Conservation (phyloP, 2,329 filamentous ascomycete genomes). For the Aspergillus costaricaensis region DNA sequence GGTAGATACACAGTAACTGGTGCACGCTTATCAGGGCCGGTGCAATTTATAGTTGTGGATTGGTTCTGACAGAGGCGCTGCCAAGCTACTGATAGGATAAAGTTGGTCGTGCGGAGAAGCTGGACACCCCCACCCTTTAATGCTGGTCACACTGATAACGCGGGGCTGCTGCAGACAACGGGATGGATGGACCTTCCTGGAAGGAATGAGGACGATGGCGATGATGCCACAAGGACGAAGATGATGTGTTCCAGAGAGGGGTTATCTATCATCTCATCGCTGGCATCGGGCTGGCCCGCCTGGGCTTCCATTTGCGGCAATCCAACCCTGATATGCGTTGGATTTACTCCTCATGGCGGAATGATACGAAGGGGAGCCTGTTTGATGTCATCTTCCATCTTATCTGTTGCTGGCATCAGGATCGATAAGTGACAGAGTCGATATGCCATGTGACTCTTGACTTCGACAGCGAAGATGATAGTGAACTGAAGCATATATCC, state of each 20-base stretch:
- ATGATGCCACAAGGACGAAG: not conserved
- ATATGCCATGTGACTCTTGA: too few species aligned
- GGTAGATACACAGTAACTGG: not conserved
- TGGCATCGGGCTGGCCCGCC: not conserved
- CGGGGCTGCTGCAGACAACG: not conserved
- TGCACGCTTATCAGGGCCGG: not conserved
- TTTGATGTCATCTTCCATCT: too few species aligned
- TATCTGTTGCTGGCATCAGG: too few species aligned
- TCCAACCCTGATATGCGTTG: too few species aligned
- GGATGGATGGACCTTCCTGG: not conserved
- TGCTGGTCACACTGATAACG: not conserved
- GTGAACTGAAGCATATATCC: too few species aligned
- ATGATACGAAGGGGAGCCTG: too few species aligned
- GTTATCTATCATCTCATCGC: not conserved
- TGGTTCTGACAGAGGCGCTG: not conserved
- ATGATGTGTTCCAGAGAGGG: not conserved
- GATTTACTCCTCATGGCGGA: too few species aligned
- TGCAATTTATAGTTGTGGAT: not conserved
- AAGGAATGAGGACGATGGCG: not conserved
- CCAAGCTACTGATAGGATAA: not conserved
- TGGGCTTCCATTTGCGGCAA: not conserved
- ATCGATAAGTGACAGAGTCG: too few species aligned
- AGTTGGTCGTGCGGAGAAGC: not conserved
- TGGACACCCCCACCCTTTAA: not conserved
- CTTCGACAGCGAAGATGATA: too few species aligned